Conservation (phyloP, 345 rosid species). For the Cardamine resedifolia region DNA sequence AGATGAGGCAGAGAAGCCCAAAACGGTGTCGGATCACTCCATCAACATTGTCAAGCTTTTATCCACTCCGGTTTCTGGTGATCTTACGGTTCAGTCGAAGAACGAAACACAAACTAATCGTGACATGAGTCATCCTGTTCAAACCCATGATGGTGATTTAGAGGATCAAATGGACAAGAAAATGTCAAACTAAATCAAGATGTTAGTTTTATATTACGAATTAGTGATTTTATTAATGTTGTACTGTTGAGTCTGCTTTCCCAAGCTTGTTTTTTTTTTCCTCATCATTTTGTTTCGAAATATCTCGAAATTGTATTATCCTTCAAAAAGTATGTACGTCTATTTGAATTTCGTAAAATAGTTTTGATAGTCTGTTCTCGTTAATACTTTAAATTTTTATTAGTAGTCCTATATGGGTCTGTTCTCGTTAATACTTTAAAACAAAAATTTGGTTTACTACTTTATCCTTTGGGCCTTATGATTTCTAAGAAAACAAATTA, state of each 20-base stretch:
- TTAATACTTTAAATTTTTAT: background rate
- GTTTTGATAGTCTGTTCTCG: background rate
- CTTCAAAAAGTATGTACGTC: background rate
- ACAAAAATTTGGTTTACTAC: too few species aligned
- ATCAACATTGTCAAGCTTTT: constrained; percentile 34
- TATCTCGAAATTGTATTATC: constrained; percentile 23
- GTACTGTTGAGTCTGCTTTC: constrained; percentile 30
- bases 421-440: background rate
- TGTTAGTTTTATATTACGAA: background rate
- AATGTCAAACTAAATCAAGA: constrained; percentile 14
- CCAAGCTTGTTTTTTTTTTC: background rate
- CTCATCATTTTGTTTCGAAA: constrained; percentile 7
- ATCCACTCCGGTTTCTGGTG: constrained; percentile 11
- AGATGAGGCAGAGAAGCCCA: constrained; percentile 29
- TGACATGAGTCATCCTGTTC: background rate
- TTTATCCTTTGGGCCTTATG: background rate
- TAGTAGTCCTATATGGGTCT: too few species aligned
- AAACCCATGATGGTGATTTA: constrained; percentile 26
- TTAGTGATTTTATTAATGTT: constrained; percentile 20
- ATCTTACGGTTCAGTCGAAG: background rate
- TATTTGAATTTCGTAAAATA: background rate
- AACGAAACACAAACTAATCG: background rate
- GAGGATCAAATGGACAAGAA: constrained; percentile 26
- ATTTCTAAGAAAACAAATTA: background rate
- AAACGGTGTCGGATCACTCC: constrained; percentile 33